phyloP scores from a whole-genome alignment of 2,329 filamentous ascomycete genomes.

The Fusarium ramigenum region DNA sequence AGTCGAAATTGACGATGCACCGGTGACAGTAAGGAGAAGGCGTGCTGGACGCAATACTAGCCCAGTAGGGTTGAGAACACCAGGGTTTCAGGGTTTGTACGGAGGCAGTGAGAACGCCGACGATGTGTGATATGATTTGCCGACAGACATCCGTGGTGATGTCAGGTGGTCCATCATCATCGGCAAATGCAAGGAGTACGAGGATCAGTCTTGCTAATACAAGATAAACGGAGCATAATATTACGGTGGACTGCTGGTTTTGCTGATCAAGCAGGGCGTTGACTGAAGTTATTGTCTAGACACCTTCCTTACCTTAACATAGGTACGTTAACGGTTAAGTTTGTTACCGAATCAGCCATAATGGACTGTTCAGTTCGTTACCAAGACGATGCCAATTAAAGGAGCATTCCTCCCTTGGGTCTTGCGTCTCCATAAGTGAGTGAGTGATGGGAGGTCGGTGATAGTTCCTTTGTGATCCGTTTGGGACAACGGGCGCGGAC shows the following conservation, averaged over 20 bases:
- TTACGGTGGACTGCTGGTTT: not conserved
- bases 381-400: not conserved
- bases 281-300: not conserved
- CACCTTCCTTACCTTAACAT: not conserved
- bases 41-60: slow-evolving; percentile 45
- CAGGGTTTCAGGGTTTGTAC: slow-evolving; percentile 58
- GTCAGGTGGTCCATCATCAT: slow-evolving; percentile 2
- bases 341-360: not conserved
- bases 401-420: not conserved
- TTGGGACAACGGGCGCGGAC: not conserved
- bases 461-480: not conserved
- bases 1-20: not conserved
- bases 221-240: slow-evolving; percentile 4
- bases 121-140: slow-evolving; percentile 43
- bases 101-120: slow-evolving; percentile 60
- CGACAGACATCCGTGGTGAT: slow-evolving; percentile 6
- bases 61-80: slow-evolving; percentile 51
- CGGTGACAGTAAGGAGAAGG: not conserved
- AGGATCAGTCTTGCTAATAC: slow-evolving; percentile 8
- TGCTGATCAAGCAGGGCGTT: not conserved
- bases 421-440: not conserved
- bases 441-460: not conserved
- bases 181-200: slow-evolving; percentile 2
- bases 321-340: not conserved
- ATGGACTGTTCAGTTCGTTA: not conserved